Evolutionary conservation across 768 basidiomycete genomes (phyloP), one percentile per base, ranked within the genome.

Genomic region (Lenzites betulinus): DNA sequence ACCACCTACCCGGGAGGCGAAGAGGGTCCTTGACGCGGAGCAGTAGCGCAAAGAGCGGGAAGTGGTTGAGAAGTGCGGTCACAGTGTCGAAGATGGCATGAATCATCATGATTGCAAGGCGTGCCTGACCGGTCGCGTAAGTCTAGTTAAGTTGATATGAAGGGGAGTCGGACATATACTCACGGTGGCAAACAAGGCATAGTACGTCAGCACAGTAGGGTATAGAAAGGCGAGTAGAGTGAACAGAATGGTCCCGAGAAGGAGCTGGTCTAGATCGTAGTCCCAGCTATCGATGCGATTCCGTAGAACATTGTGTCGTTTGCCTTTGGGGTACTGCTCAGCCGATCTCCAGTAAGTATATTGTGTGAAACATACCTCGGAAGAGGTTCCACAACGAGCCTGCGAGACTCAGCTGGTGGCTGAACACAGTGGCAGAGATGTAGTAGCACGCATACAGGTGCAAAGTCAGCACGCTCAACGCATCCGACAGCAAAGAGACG

Each of bases 241-340:
- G 77, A 95, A 92, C 51, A 95, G 76, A 55, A 93, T 87, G 0
- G 97, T 95, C 5, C 96, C 96, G 36, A 98, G 89, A n/a, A 98
- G 78, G 2, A 98, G 82, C 70, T 98, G 94, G 71, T 98, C 96
- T 26, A 95, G 80, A 54, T 94, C 92, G 67, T 97, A 98, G 57
- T 88, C 83, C 85, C 92, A 94, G 0, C 89, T 83, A 68, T 98
- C 97, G 3, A 87, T 88, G n/a, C 95, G 85, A 53, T 89, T 83
- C 33, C 95, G 85, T 7, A 99, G 77, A 9, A 88, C 84, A 70
- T 98, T 98, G 69, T 85, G 88, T 48, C 94, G 83, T 74, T 92
- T 98, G 0, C 96, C 95, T 95, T 63, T 18, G 13, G 22, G 0
- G 57, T 11, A 12, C 2, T 2, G 11, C 6, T 51, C 36, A 39